Percentiles rank a stretch among this genome's conserved stretches.
phyloP scores from a whole-genome alignment of 2,329 filamentous ascomycete genomes.

The Beauveria sp. region DNA sequence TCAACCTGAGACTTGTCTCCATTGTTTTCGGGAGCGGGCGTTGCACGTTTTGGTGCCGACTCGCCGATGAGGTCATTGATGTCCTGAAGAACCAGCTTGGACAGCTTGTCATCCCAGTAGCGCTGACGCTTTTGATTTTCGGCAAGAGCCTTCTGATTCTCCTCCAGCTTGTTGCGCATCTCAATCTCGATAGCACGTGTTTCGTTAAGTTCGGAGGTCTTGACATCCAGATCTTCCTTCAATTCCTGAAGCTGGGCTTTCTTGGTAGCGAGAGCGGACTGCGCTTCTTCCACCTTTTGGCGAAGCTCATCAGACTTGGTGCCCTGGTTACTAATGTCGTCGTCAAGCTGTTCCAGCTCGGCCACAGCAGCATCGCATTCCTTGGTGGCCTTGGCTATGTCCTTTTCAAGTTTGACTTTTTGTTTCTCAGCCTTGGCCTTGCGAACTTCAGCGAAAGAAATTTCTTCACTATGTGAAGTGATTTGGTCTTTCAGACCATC shows the following conservation, averaged over 20 bases:
- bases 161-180: conserved; percentile 96
- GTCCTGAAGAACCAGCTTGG: conserved; percentile 76
- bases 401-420: conserved; percentile 77
- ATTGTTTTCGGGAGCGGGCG: conserved; percentile 10
- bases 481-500: conserved; percentile 85
- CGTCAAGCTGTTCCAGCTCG: conserved; percentile 72
- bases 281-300: conserved; percentile 70
- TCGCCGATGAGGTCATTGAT: conserved; percentile 57
- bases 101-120: conserved; percentile 86
- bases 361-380: conserved; percentile 65
- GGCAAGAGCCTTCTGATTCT: conserved; percentile 79
- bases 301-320: conserved; percentile 67
- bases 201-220: conserved; percentile 77
- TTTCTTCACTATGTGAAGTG: conserved; percentile 67
- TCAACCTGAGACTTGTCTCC: conserved; percentile 21
- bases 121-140: conserved; percentile 80
- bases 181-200: conserved; percentile 89
- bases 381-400: conserved; percentile 67
- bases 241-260: conserved; percentile 72
- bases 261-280: conserved; percentile 68
- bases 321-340: conserved; percentile 70
- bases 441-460: conserved; percentile 78
- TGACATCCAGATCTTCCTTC: conserved; percentile 82
- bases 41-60: conserved; percentile 20
- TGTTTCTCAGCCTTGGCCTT: conserved; percentile 94